A percentile compares a stretch with the other conserved stretches of the same genome.
phyloP scores from a whole-genome alignment of 805 yeast species.

The Cyberlindnera nakhonratchasimensis region DNA sequence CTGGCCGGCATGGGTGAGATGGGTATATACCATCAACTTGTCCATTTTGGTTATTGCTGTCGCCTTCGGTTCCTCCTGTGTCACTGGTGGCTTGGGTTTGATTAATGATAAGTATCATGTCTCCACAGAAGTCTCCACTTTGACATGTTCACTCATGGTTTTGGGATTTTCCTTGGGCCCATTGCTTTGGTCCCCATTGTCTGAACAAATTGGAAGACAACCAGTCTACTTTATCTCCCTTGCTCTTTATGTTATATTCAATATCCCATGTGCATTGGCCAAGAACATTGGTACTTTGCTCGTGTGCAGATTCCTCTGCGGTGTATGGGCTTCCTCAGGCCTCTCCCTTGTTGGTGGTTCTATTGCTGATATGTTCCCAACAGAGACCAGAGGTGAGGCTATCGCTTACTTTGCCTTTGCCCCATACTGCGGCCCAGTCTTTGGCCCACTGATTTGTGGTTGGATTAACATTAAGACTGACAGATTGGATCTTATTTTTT shows the following conservation, averaged over 20 bases:
- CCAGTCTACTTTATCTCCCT: conserved; percentile 79
- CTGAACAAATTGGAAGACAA: conserved; percentile 82
- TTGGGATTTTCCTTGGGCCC: conserved; percentile 88
- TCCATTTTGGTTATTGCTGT: conserved; percentile 79
- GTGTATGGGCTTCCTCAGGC: conserved; percentile 82
- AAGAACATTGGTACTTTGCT: conserved; percentile 78
- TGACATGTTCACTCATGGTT: conserved; percentile 84
- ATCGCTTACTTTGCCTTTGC: conserved; percentile 90
- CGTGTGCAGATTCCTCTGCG: conserved; percentile 82
- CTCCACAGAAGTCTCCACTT: conserved; percentile 70
- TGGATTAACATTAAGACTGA: conserved; percentile 73
- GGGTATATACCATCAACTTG: conserved; percentile 65
- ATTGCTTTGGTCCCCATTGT: conserved; percentile 81
- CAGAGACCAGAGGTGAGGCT: conserved; percentile 79
- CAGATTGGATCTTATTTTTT: conserved; percentile 66
- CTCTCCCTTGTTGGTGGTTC: conserved; percentile 88
- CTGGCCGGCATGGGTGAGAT: conserved; percentile 57
- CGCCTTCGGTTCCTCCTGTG: conserved; percentile 90
- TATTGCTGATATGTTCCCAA: conserved; percentile 83
- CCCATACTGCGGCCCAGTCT: conserved; percentile 89
- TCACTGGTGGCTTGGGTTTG: conserved; percentile 78
- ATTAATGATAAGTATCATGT: conserved; percentile 66
- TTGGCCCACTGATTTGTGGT: conserved; percentile 87
- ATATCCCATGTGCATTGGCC: conserved; percentile 83
- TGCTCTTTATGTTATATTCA: conserved; percentile 70